A percentile compares a stretch with the other conserved stretches of the same genome.
phyloP scores from a whole-genome alignment of 75 land plant species.

The Pseudotsuga menziesii region DNA sequence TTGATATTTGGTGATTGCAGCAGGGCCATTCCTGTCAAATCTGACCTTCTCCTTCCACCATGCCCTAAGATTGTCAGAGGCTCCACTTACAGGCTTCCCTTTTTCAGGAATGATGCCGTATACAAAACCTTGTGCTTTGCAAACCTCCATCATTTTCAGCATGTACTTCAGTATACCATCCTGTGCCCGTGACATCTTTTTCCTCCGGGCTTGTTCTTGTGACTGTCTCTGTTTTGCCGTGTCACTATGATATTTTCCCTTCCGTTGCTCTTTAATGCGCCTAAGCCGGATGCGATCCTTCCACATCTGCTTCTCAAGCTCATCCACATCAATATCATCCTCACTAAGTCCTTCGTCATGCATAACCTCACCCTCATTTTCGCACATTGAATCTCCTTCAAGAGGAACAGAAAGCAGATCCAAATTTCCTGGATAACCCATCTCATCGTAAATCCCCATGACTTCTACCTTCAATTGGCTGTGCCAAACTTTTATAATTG shows the following conservation, averaged over 20 bases:
- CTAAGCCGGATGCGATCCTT: conserved; percentile 70
- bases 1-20: conserved; percentile 78
- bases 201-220: conserved; percentile 83
- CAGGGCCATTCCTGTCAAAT: conserved; percentile 86
- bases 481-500: too few relatives aligned
- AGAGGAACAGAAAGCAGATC: conserved; percentile 6
- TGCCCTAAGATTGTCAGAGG: conserved; percentile 78
- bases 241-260: conserved; percentile 43
- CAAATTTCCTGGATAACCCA: conserved; percentile 7
- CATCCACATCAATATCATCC: conserved; percentile 88
- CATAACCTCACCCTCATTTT: conserved; percentile 10
- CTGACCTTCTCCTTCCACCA: conserved; percentile 94
- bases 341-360: conserved; percentile 58
- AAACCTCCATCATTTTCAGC: conserved; percentile 97
- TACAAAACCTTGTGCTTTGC: conserved; percentile 89
- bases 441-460: conserved; percentile 13
- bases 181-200: conserved; percentile 92
- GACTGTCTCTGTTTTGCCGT: conserved; percentile 54
- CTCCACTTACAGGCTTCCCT: conserved; percentile 88
- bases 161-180: conserved; percentile 88
- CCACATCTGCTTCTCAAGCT: conserved; percentile 90
- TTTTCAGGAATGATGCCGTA: conserved; percentile 91
- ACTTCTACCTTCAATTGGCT: neutral
- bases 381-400: conserved; percentile 13
- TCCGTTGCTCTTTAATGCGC: conserved; percentile 64